A percentile compares a stretch with the other conserved stretches of the same genome.
Evolutionary conservation across 768 basidiomycete genomes (phyloP).

Genomic region (Trametes cingulata): DNA sequence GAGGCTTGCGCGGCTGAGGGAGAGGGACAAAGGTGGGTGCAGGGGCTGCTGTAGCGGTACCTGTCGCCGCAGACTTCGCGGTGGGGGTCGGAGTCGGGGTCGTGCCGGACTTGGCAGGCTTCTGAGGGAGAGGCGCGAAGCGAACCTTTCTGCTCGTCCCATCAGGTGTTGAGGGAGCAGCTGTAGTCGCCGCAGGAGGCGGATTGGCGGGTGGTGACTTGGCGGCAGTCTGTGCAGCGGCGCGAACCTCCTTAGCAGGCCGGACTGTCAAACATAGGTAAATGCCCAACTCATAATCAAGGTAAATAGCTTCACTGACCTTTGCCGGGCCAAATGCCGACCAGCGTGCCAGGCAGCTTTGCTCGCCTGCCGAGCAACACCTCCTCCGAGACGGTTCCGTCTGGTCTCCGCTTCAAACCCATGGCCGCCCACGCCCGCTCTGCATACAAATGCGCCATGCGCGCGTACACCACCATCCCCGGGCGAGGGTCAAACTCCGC

Average conservation of each 20-base stretch:
- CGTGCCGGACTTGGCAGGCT: not conserved
- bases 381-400: conserved; percentile 9
- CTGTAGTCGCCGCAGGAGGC: not conserved
- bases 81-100: not conserved
- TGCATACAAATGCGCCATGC: conserved; percentile 10
- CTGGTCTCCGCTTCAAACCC: conserved; percentile 2
- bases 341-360: conserved; percentile 10
- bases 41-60: not conserved
- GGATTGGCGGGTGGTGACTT: not conserved
- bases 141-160: not conserved
- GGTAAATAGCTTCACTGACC: not conserved
- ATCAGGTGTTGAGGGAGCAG: not conserved
- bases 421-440: conserved; percentile 10
- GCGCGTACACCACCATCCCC: conserved; percentile 14
- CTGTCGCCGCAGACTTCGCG: not conserved
- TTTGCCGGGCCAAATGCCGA: conserved; percentile 12
- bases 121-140: not conserved
- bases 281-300: not conserved
- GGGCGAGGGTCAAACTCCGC: conserved; percentile 12
- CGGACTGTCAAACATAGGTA: not conserved
- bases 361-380: conserved; percentile 3
- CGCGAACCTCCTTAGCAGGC: not conserved
- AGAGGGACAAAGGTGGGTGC: not conserved
- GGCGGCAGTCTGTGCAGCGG: not conserved
- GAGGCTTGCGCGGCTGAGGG: not conserved